Conservation (phyloP, 306 rosid species). For the Abrus precatorius region DNA sequence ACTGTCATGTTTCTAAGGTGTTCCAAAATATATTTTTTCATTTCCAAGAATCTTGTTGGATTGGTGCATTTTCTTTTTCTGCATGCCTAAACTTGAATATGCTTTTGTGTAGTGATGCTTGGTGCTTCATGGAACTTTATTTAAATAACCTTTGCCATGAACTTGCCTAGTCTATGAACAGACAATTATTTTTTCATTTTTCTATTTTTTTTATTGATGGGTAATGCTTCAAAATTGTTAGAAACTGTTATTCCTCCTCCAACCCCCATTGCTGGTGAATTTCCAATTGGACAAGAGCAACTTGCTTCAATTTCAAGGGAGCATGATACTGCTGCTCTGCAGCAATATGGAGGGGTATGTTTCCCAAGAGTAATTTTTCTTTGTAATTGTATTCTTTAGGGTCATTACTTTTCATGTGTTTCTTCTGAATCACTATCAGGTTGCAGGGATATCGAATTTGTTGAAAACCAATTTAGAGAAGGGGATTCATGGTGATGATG, state of each 20-base stretch:
- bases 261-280: conserved; percentile 65
- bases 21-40: conserved; percentile 18
- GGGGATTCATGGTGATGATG: conserved; percentile 84
- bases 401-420: conserved; percentile 25
- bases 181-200: not conserved
- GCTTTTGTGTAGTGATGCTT: not conserved
- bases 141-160: not conserved
- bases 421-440: conserved; percentile 61
- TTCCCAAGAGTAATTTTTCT: conserved; percentile 17
- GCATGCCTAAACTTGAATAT: conserved; percentile 9
- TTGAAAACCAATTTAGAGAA: conserved; percentile 78
- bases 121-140: not conserved
- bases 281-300: conserved; percentile 76
- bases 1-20: not conserved
- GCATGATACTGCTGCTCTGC: conserved; percentile 64
- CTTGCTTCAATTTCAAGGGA: conserved; percentile 82
- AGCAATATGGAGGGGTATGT: conserved; percentile 85
- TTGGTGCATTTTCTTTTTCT: not conserved
- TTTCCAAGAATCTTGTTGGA: not conserved
- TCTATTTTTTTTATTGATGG: conserved; percentile 2
- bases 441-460: conserved; percentile 69
- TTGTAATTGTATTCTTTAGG: not conserved
- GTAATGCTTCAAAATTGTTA: conserved; percentile 43
- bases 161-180: not conserved
- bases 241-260: conserved; percentile 50